Percentiles rank a stretch among this genome's conserved stretches.
phyloP scores from a whole-genome alignment of 2,329 filamentous ascomycete species.

The Erysiphe pulchra region DNA sequence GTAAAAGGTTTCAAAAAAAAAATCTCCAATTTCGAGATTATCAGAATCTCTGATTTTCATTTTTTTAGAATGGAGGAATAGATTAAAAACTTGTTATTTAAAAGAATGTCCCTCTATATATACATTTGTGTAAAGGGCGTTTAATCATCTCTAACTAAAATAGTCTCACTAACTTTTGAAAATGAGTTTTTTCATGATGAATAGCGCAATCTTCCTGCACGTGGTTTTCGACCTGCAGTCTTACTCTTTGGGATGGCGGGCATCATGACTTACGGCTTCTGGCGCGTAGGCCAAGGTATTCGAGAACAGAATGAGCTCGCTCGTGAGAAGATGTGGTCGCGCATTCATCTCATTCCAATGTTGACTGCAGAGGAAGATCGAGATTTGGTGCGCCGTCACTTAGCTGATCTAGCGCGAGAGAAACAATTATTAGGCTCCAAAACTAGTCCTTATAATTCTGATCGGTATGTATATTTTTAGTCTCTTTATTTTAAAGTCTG shows the following conservation, averaged over 20 bases:
- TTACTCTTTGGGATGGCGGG: conserved; percentile 53
- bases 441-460: conserved; percentile 64
- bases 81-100: background rate
- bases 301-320: conserved; percentile 83
- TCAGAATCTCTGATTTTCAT: too few species aligned
- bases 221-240: conserved; percentile 63
- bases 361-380: conserved; percentile 93
- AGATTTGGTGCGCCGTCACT: conserved; percentile 68
- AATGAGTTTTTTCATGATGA: too few species aligned
- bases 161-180: too few species aligned
- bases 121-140: too few species aligned
- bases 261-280: conserved; percentile 80
- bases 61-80: too few species aligned
- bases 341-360: conserved; percentile 80
- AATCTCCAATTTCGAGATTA: too few species aligned
- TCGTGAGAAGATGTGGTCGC: conserved; percentile 94
- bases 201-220: conserved; percentile 74
- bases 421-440: conserved; percentile 71
- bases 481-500: too few species aligned
- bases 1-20: too few species aligned
- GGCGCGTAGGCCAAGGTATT: conserved; percentile 56
- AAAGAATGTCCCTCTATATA: background rate
- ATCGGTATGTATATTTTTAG: conserved; percentile 34
- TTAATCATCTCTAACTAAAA: too few species aligned
- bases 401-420: conserved; percentile 72